phyloP scores from a whole-genome alignment of 768 basidiomycete genomes.

The Hortiboletus campestris region DNA sequence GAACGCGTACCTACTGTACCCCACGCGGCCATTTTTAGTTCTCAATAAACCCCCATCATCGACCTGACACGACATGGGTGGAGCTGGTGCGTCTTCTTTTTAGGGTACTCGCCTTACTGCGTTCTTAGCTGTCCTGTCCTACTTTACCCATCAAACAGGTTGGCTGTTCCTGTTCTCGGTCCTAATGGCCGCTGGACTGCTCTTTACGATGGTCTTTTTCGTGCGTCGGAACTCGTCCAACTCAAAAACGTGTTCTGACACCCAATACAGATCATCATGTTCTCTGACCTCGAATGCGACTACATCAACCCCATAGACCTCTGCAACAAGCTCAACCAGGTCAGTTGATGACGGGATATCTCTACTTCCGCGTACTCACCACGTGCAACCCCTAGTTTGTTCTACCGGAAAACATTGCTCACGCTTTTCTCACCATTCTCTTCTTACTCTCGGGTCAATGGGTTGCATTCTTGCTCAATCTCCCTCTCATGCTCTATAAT shows the following conservation, averaged over 20 bases:
- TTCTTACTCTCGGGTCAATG: conserved; percentile 98
- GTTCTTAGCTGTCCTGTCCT: background rate
- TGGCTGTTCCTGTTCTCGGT: conserved; percentile 98
- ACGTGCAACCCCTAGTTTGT: conserved; percentile 68
- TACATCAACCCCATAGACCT: conserved; percentile 99
- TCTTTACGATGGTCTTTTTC: conserved; percentile 99
- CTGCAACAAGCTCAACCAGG: conserved; percentile 98
- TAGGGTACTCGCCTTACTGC: background rate
- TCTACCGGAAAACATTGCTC: conserved; percentile 92
- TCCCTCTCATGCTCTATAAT: conserved; percentile 85
- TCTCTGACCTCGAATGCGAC: conserved; percentile 98
- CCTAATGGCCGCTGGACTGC: conserved; percentile 88
- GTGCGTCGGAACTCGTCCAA: conserved; percentile 50
- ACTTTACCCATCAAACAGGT: conserved; percentile 45
- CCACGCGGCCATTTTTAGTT: background rate
- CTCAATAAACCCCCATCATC: background rate
- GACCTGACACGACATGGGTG: conserved; percentile 35
- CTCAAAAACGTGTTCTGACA: background rate
- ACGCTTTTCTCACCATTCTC: conserved; percentile 84
- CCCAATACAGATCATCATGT: conserved; percentile 90
- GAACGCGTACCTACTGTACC: background rate
- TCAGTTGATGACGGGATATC: conserved; percentile 34
- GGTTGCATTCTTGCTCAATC: conserved; percentile 88
- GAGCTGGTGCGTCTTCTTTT: conserved; percentile 37
- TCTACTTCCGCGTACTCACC: background rate